Base-by-base conservation (phyloP, 2,329 filamentous ascomycete genomes). In the Neofusicoccum parvum region DNA sequence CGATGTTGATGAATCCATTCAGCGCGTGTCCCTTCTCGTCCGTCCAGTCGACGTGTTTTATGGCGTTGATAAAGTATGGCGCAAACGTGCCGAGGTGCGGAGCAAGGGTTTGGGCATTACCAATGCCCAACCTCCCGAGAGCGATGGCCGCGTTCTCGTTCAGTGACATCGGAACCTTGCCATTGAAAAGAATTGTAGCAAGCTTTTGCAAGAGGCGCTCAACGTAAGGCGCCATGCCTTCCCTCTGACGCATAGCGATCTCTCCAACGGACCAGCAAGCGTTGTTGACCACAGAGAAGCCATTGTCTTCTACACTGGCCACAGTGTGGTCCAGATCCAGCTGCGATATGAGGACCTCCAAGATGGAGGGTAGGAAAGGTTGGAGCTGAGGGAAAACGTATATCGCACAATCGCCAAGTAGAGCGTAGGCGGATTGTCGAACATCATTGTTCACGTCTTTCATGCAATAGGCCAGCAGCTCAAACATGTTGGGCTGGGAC, bases 191-290 rank as follows among this genome's bases (percentile, higher is more conserved):
- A 70, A 98, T 97, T 64, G 90, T 87, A 45, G 92, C 86, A 34
- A 96, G 87, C 45, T 90, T 88, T 68, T 90, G 86, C 66, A 96
- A 88, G 15, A 99, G 82, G 68, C 90, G 87, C 23, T 91, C 88
- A 10, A 93, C 86, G 75, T 90, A 97, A 0, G 90, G 90, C 1
- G 85, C 85, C 87, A 97, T 91, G 63, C 85, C 87, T 36, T 83
- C 81, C 68, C 89, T 87, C 75, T 91, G 85, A 67, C 92, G 89
- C 77, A 97, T 88, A 15, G 93, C 88, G 68, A 98, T 95, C 81
- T 99, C 95, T 48, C 95, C 95, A 27, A 89, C 89, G 6, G 94
- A 96, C 95, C 95, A 99, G 80, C 94, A 98, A 23, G 95, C 94
- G 75, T 99, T 99, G 85, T 98, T 99, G 67, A 98, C 89, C 36